Conservation (phyloP, 225 moss, liverwort and hornwort species). For the Polytrichum formosum region DNA sequence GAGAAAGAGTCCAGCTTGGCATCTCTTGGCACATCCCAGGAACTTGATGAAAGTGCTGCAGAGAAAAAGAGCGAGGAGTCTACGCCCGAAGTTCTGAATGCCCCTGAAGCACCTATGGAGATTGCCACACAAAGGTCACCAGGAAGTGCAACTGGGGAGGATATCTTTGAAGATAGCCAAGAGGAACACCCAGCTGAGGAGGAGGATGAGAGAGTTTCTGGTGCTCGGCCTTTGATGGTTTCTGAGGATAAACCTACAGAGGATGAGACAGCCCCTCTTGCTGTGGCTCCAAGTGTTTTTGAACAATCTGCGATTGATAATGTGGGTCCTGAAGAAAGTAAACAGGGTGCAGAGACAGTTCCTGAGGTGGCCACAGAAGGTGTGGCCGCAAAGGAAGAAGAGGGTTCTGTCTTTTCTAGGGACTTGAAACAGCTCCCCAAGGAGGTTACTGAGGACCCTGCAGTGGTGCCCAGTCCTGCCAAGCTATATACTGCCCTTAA, state of each 20-base stretch:
- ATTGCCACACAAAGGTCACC: neutral
- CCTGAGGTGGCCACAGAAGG: conserved; percentile 12
- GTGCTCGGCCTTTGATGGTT: conserved; percentile 23
- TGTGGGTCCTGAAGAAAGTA: neutral
- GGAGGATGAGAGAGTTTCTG: conserved; percentile 18
- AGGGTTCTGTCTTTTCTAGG: conserved; percentile 7
- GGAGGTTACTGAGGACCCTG: conserved; percentile 20
- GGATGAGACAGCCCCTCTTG: conserved; percentile 17
- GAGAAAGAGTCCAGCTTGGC: neutral
- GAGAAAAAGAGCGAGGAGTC: neutral
- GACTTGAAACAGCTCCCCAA: conserved; percentile 22
- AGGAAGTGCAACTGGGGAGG: conserved; percentile 18
- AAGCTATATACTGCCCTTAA: conserved; percentile 30
- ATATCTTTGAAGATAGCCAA: conserved; percentile 29
- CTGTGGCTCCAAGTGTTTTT: neutral
- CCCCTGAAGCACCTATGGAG: neutral
- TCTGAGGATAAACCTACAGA: conserved; percentile 22
- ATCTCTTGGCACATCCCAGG: neutral
- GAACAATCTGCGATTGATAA: neutral
- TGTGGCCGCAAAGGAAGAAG: conserved; percentile 7
- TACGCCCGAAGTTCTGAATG: neutral
- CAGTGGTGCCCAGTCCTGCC: conserved; percentile 25
- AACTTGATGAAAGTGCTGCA: neutral
- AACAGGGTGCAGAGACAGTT: conserved; percentile 11
- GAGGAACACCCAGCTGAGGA: conserved; percentile 29